These are phyloP conservation scores for Naematelia aurantialba DNA, from an alignment of 768 basidiomycete species.

Conservation along the genomic window DNA sequence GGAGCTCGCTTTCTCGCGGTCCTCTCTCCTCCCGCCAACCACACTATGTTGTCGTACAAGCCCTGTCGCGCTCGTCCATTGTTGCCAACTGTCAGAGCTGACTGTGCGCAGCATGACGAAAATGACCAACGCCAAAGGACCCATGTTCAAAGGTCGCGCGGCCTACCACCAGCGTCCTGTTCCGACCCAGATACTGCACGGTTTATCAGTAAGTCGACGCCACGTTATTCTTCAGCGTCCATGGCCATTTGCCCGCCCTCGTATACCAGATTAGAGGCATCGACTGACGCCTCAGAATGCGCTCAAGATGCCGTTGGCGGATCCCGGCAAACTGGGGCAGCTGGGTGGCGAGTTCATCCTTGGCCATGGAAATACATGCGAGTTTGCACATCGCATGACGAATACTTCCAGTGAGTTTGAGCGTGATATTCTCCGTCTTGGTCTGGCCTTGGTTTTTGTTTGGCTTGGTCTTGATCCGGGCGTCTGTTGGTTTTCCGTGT, in stretches of 20 bases:
- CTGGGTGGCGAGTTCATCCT: constrained; percentile 51
- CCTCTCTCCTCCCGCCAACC: background rate
- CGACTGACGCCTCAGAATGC: constrained; percentile 33
- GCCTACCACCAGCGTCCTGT: constrained; percentile 44
- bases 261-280: background rate
- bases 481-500: too few species aligned
- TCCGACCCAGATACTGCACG: constrained; percentile 42
- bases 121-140: constrained; percentile 46
- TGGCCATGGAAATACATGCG: constrained; percentile 38
- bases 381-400: constrained; percentile 50
- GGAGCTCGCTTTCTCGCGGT: background rate
- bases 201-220: constrained; percentile 34
- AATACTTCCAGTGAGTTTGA: constrained; percentile 42
- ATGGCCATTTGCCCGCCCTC: background rate
- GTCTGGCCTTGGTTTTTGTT: background rate
- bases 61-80: background rate
- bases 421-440: background rate
- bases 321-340: constrained; percentile 47
- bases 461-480: too few species aligned
- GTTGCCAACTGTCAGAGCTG: background rate
- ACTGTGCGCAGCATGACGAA: constrained; percentile 40
- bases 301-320: constrained; percentile 43
- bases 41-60: too few species aligned
- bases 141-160: constrained; percentile 38
- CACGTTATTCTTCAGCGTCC: background rate